Conservation (phyloP, 306 rosid genomes). For the Sindora glabra region DNA sequence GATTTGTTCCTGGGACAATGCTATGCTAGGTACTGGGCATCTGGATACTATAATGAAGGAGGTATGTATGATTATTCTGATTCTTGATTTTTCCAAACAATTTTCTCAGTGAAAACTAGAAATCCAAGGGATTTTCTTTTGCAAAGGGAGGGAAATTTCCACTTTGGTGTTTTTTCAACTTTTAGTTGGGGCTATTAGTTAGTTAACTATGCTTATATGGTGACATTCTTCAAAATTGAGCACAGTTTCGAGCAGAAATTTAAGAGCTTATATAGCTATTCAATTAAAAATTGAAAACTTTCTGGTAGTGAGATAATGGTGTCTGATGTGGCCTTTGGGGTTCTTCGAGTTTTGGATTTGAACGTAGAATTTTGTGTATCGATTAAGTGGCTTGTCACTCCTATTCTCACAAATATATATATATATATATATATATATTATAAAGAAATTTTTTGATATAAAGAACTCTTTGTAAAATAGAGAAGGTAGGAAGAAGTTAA, state of each 20-base stretch:
- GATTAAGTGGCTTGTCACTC: too few relatives aligned
- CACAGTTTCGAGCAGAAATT: background rate
- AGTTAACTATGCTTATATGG: background rate
- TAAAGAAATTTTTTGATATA: too few relatives aligned
- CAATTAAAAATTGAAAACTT: slow-evolving; percentile 5
- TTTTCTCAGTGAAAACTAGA: too few relatives aligned
- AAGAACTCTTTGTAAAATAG: too few relatives aligned
- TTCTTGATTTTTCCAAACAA: background rate
- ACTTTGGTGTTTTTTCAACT: background rate
- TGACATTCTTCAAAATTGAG: background rate
- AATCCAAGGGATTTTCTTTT: background rate
- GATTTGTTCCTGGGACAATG: slow-evolving; percentile 87
- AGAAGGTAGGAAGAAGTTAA: slow-evolving; percentile 1
- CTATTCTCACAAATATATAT: too few relatives aligned
- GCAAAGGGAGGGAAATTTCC: background rate
- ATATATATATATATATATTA: too few relatives aligned
- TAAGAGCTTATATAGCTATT: too few relatives aligned
- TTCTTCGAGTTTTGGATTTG: too few relatives aligned
- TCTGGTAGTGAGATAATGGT: too few relatives aligned
- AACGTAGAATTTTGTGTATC: too few relatives aligned
- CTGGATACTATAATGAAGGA: slow-evolving; percentile 67
- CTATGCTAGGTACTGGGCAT: slow-evolving; percentile 85
- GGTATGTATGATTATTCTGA: slow-evolving; percentile 37
- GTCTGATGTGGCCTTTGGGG: too few relatives aligned
- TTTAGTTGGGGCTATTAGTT: background rate